These are phyloP conservation scores for Chaetomium sp. DNA, from an alignment of 2,329 filamentous ascomycete genomes.

Conservation along the genomic window DNA sequence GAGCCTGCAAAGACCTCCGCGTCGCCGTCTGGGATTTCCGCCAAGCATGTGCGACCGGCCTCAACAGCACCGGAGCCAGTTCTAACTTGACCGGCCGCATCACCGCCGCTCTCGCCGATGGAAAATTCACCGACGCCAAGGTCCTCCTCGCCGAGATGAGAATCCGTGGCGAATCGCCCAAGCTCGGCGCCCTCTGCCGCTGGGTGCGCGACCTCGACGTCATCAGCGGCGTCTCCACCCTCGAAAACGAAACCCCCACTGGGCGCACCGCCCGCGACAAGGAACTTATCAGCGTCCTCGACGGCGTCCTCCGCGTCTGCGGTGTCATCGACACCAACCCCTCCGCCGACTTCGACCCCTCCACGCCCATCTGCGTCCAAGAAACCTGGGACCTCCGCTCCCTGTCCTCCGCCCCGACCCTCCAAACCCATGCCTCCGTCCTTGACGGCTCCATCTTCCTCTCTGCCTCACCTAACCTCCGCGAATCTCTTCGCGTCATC, in stretches of 20 bases:
- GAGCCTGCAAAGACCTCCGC: slow-evolving; percentile 9
- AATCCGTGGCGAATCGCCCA: slow-evolving; percentile 5
- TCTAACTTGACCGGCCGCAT: slow-evolving; percentile 10
- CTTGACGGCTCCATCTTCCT: slow-evolving; percentile 6
- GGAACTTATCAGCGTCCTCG: slow-evolving; percentile 4
- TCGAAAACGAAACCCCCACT: not conserved
- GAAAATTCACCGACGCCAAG: slow-evolving; percentile 9
- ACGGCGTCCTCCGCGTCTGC: slow-evolving; percentile 7
- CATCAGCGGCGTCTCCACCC: slow-evolving; percentile 6
- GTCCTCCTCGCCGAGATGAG: slow-evolving; percentile 8
- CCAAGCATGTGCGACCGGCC: slow-evolving; percentile 8
- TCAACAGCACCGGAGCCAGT: slow-evolving; percentile 6
- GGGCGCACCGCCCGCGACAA: slow-evolving; percentile 4
- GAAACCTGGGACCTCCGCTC: slow-evolving; percentile 3
- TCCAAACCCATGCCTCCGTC: slow-evolving; percentile 9
- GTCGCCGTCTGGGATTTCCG: slow-evolving; percentile 9
- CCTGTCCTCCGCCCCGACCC: slow-evolving; percentile 5
- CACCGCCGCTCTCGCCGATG: slow-evolving; percentile 8
- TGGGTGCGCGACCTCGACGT: slow-evolving; percentile 5
- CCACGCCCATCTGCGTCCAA: slow-evolving; percentile 5
- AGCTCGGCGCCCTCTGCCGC: slow-evolving; percentile 6
- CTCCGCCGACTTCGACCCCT: slow-evolving; percentile 1
- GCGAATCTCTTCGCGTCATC: slow-evolving; percentile 2
- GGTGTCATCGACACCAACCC: slow-evolving; percentile 2
- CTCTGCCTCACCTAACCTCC: slow-evolving; percentile 3